These are phyloP conservation scores for Rosa lucieae DNA, from an alignment of 306 rosid species.

Conservation along the genomic window DNA sequence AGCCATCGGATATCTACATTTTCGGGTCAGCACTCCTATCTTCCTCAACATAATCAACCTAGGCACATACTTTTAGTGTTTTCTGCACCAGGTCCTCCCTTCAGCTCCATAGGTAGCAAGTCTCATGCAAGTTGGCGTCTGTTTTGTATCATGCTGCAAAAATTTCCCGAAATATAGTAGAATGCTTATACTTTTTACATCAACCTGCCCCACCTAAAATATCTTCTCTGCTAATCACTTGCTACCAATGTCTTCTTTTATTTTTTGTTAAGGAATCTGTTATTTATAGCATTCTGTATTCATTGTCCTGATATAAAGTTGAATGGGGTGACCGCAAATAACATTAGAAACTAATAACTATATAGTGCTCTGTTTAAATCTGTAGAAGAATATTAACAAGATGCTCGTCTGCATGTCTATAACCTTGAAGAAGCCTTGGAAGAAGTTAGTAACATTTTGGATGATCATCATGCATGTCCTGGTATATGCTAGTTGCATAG, in stretches of 20 bases:
- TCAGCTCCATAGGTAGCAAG: not conserved
- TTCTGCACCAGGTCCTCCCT: not conserved
- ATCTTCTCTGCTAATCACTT: too few species aligned
- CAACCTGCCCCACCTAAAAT: not conserved
- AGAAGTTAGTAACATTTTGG: not conserved
- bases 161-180: not conserved
- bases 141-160: not conserved
- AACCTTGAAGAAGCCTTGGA: not conserved
- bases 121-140: not conserved
- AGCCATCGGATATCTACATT: conserved; percentile 79
- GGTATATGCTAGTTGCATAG: not conserved
- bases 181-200: not conserved
- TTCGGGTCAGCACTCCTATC: conserved; percentile 62
- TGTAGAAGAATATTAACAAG: not conserved
- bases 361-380: not conserved
- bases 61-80: not conserved
- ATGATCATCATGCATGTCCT: not conserved
- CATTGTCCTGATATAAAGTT: not conserved
- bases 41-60: not conserved
- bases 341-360: not conserved
- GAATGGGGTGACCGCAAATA: not conserved
- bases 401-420: not conserved
- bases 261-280: not conserved
- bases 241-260: not conserved
- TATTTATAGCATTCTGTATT: not conserved